These are phyloP conservation scores for Microthyrium microscopicum DNA, from an alignment of 2,329 filamentous ascomycete genomes.

Conservation along the genomic window DNA sequence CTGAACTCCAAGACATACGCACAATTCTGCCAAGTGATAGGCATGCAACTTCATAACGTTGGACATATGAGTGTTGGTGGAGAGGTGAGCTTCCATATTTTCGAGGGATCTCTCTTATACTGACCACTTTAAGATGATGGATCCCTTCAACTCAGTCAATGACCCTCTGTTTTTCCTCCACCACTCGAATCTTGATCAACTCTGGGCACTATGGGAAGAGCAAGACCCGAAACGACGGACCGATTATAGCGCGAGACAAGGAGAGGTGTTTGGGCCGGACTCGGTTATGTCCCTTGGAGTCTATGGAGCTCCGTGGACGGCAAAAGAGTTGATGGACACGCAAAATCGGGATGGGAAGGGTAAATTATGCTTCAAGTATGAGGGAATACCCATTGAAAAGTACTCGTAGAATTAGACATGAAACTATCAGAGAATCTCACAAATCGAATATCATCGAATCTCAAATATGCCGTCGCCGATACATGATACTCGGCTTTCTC, in stretches of 20 bases:
- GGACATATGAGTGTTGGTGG: conserved; percentile 5
- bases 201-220: conserved; percentile 7
- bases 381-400: not conserved
- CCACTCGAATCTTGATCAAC: conserved; percentile 6
- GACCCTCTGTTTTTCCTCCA: conserved; percentile 9
- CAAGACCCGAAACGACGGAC: not conserved
- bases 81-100: conserved; percentile 1
- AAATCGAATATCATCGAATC: no score
- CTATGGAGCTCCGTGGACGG: not conserved
- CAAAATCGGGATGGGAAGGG: conserved; percentile 6
- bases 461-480: conserved; percentile 3
- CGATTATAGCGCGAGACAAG: conserved; percentile 6
- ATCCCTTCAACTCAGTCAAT: conserved; percentile 5
- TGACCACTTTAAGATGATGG: conserved; percentile 7
- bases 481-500: no score
- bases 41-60: not conserved
- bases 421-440: no score
- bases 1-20: not conserved
- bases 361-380: conserved; percentile 7
- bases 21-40: not conserved
- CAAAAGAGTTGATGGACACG: conserved; percentile 5
- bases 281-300: conserved; percentile 1
- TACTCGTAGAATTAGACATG: no score
- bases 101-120: conserved; percentile 10
- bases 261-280: not conserved